phyloP scores from a whole-genome alignment of 2,329 filamentous ascomycete species.

The Xylariaceae sp. region DNA sequence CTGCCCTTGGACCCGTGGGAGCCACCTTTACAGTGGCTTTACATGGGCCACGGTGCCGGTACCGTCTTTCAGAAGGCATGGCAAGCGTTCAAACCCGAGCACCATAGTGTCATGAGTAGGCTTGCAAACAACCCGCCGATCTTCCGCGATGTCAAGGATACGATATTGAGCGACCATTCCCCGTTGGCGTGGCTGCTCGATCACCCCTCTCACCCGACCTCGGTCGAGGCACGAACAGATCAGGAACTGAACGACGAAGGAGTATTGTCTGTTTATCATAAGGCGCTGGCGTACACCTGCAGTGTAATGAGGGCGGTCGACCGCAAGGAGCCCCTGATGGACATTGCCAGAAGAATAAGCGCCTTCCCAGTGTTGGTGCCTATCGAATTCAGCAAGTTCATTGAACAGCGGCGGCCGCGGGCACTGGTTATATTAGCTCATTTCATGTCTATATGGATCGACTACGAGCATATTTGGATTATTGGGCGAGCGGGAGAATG shows the following conservation, averaged over 20 bases:
- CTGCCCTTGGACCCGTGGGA: conserved; percentile 36
- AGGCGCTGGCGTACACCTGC: conserved; percentile 36
- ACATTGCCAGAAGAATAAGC: conserved; percentile 35
- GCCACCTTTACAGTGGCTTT: conserved; percentile 37
- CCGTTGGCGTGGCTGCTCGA: conserved; percentile 36
- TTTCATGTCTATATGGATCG: conserved; percentile 38
- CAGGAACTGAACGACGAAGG: conserved; percentile 32
- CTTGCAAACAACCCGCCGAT: conserved; percentile 31
- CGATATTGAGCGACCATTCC: conserved; percentile 32
- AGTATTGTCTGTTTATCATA: conserved; percentile 30
- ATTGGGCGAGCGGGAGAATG: conserved; percentile 35
- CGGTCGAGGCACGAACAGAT: conserved; percentile 27
- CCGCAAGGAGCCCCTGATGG: conserved; percentile 29
- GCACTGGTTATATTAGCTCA: conserved; percentile 38
- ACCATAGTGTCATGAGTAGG: conserved; percentile 25
- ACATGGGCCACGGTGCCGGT: conserved; percentile 36
- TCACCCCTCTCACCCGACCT: conserved; percentile 26
- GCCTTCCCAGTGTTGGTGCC: conserved; percentile 37
- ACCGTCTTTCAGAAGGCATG: conserved; percentile 32
- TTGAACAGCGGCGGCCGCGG: conserved; percentile 35
- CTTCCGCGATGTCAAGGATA: conserved; percentile 31
- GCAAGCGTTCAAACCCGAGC: conserved; percentile 19
- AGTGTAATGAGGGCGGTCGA: conserved; percentile 32
- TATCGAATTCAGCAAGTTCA: conserved; percentile 33
- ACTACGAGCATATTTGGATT: conserved; percentile 36